Base-by-base conservation (phyloP, 2,329 filamentous ascomycete species). In the Hypoxylon sp. region DNA sequence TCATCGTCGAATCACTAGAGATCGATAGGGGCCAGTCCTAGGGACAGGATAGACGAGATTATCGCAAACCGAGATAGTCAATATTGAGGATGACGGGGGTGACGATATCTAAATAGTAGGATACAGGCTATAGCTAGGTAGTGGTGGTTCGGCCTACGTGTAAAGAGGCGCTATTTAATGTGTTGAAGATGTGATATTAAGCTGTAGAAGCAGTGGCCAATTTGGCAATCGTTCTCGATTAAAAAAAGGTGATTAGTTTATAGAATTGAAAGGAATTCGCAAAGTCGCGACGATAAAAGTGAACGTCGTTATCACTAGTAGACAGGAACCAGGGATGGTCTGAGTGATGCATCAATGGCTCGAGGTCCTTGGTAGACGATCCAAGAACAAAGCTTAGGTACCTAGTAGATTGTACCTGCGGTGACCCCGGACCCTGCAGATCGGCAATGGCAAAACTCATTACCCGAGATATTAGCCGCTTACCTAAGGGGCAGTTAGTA, bases 1-100 rank as follows among this genome's bases (percentile, higher is more conserved):
- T 77, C 63, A 68, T 76, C 66, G 46, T 62, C 53, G 51, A 63
- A 54, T 61, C 26, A 52, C 19, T 14, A 46, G 35, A 33, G 52
- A 58, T 60, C 2, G 51, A 37, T 48, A 17, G 46, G 52, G 17
- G 51, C 42, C 13, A 47, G 63, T 58, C 53, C 63, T 48, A 37
- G 33, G n/a, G n/a, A 60, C 17, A 46, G 48, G 48, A 50, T 31
- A 39, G 60, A 29, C 17, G 17, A 50, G 48, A 29, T 17, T 42
- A 26, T 39, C 47, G 39, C 54, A 59, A 60, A 26, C 26, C 37
- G 50, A 51, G 19, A 55, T 62, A 33, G 11, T 22, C 42, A 69
- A 57, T 39, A 22, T 50, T 17, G 39, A 26, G 51, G 26, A 44
- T 48, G 55, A 59, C 24, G 39, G 33, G 51, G 19, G 39, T 52